Conservation (phyloP, 306 rosid species). For the barrel medic (Medicago truncatula) region MtrunA17r5.0-ANR NC_053049.1:37108001-37108500, state of each 20-base stretch:
- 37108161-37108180: constrained; percentile 3
- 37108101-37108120: neutral
- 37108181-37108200: neutral
- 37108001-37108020: neutral
- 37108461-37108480: constrained; percentile 7
- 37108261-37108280: neutral
- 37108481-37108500: neutral
- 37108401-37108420: constrained; percentile 18
- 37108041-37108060: neutral
- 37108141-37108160: neutral
- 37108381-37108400: constrained; percentile 11
- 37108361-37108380: neutral
- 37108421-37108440: constrained; percentile 20
- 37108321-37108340: neutral
- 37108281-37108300: constrained; percentile 14
- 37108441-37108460: neutral
- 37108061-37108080: constrained; percentile 11
- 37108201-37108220: neutral
- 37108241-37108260: neutral
- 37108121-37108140: constrained; percentile 5
- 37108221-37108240: constrained; percentile 10
- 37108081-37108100: neutral
- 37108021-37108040: constrained; percentile 4
- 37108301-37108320: neutral
- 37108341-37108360: constrained; percentile 15